Conservation (phyloP, 75 land plant species). For the Cupressus sempervirens region DNA sequence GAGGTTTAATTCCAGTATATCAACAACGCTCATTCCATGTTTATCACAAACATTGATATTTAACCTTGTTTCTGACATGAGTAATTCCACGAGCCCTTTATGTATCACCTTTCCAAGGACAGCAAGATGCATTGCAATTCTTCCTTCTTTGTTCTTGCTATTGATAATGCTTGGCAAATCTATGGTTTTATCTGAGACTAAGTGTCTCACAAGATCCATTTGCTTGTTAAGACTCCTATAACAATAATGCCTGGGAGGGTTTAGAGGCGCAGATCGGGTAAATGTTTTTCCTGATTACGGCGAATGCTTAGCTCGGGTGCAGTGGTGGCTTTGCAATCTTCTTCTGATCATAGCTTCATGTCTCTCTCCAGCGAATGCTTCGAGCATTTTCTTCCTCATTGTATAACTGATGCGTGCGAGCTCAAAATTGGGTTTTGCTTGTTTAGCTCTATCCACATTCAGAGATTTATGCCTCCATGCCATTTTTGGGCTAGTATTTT, state of each 20-base stretch:
- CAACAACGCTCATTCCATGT: too few species aligned
- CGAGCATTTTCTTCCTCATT: neutral
- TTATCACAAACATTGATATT: too few species aligned
- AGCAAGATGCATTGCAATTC: too few species aligned
- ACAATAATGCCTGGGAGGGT: neutral
- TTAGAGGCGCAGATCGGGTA: neutral
- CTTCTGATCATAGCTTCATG: neutral
- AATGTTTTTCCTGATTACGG: too few species aligned
- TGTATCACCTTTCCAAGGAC: too few species aligned
- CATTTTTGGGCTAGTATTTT: too few species aligned
- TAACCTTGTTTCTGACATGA: too few species aligned
- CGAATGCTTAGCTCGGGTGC: neutral
- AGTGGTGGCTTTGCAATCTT: neutral
- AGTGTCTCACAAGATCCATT: constrained; percentile 50
- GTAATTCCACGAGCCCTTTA: too few species aligned
- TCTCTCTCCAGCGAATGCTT: neutral
- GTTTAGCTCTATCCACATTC: too few species aligned
- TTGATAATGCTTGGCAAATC: constrained; percentile 20
- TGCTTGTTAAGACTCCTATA: constrained; percentile 55
- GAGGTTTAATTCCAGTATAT: constrained; percentile 38
- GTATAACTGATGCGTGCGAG: too few species aligned
- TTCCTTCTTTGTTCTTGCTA: too few species aligned
- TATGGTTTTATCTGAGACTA: constrained; percentile 22
- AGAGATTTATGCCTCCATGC: too few species aligned
- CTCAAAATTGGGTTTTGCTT: neutral